Percentiles rank a stretch among this genome's conserved stretches.
phyloP scores from a whole-genome alignment of 768 basidiomycete genomes.

The Boletus sp. region DNA sequence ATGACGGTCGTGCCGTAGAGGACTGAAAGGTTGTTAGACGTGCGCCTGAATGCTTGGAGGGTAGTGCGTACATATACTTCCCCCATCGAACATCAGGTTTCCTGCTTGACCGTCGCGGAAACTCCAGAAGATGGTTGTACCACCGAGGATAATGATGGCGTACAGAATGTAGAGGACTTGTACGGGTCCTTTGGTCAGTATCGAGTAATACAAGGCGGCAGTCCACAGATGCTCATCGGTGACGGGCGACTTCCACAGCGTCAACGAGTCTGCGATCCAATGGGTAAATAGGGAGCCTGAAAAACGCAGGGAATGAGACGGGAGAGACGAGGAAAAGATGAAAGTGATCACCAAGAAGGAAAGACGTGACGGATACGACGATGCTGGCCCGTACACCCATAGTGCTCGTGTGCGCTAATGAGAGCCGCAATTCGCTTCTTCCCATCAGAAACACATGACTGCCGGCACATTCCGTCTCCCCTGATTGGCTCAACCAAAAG shows the following conservation, averaged over 20 bases:
- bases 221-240: slow-evolving; percentile 85
- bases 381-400: slow-evolving; percentile 76
- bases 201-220: slow-evolving; percentile 78
- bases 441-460: slow-evolving; percentile 17
- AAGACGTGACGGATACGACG: slow-evolving; percentile 75
- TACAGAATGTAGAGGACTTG: slow-evolving; percentile 56
- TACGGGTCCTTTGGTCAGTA: slow-evolving; percentile 64
- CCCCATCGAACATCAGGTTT: slow-evolving; percentile 91
- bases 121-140: slow-evolving; percentile 71
- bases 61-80: slow-evolving; percentile 72
- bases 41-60: not conserved
- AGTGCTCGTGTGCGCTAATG: slow-evolving; percentile 9
- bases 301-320: not conserved
- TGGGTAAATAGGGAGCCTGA: slow-evolving; percentile 81
- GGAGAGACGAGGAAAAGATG: not conserved
- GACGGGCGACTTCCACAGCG: slow-evolving; percentile 84
- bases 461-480: not conserved
- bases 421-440: not conserved
- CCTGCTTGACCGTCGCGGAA: slow-evolving; percentile 73
- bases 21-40: slow-evolving; percentile 45
- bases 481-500: slow-evolving; percentile 5
- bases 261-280: slow-evolving; percentile 92
- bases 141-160: slow-evolving; percentile 59
- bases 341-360: slow-evolving; percentile 62
- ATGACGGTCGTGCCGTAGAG: slow-evolving; percentile 68